These are phyloP conservation scores for Amphirosellinia nigrospora DNA, from an alignment of 495 filamentous ascomycete genomes.

Conservation along the genomic window DNA sequence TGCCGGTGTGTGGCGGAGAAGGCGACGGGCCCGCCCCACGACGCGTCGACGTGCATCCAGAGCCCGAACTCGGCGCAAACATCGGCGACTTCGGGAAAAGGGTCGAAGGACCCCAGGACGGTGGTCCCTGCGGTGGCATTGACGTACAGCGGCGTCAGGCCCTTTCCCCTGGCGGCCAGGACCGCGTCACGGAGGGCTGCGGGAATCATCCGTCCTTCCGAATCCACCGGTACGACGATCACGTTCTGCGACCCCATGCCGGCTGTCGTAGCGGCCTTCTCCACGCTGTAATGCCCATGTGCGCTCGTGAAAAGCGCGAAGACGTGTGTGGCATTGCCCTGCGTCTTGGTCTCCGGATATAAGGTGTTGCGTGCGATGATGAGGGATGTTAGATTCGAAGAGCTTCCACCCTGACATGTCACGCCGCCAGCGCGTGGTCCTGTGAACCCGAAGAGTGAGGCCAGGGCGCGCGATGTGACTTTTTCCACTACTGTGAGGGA, in stretches of 20 bases:
- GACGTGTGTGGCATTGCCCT: conserved; percentile 66
- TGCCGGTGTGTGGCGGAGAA: conserved; percentile 71
- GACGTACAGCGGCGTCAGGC: conserved; percentile 88
- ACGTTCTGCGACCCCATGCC: conserved; percentile 80
- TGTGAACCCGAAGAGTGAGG: conserved; percentile 75
- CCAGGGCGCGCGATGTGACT: conserved; percentile 70
- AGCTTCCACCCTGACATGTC: conserved; percentile 83
- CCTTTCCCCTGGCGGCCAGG: conserved; percentile 60
- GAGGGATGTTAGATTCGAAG: conserved; percentile 85
- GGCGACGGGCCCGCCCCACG: conserved; percentile 85
- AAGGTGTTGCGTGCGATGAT: conserved; percentile 88
- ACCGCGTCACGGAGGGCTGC: conserved; percentile 67
- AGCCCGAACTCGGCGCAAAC: conserved; percentile 74
- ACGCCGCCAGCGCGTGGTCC: conserved; percentile 81
- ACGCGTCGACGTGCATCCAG: conserved; percentile 91
- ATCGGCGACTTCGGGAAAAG: conserved; percentile 70
- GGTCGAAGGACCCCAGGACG: conserved; percentile 89
- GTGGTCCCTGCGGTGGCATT: conserved; percentile 96
- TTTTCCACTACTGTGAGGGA: conserved; percentile 87
- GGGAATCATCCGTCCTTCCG: conserved; percentile 71
- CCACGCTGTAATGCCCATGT: conserved; percentile 93
- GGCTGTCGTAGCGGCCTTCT: conserved; percentile 87
- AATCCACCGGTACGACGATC: conserved; percentile 75
- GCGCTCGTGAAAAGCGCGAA: conserved; percentile 88
- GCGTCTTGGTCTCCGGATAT: conserved; percentile 73